Evolutionary conservation across 805 yeast genomes (phyloP).

Genomic region (Candida lessepsii): DNA sequence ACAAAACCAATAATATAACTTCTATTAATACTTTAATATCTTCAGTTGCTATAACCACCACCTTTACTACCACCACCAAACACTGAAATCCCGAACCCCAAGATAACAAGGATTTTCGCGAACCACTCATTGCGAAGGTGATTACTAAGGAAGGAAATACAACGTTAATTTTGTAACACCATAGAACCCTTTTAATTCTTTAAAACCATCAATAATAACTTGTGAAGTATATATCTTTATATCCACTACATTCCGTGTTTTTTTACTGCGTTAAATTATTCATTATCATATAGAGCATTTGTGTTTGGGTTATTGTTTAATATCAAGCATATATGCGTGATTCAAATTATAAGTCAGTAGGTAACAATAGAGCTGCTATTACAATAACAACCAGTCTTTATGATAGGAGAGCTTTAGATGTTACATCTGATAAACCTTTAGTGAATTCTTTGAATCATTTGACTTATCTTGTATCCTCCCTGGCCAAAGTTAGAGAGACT

Average conservation of each 20-base stretch:
- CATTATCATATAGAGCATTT: neutral
- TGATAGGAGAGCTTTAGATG: constrained; percentile 89
- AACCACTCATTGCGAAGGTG: neutral
- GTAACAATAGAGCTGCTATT: constrained; percentile 86
- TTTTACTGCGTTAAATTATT: too few relatives aligned
- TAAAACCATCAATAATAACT: too few relatives aligned
- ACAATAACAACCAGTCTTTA: constrained; percentile 85
- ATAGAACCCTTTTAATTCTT: too few relatives aligned
- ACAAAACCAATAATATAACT: too few relatives aligned
- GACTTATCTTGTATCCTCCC: constrained; percentile 80
- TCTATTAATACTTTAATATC: too few relatives aligned
- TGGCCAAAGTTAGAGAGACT: constrained; percentile 88
- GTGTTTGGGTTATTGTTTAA: neutral
- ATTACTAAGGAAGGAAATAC: neutral
- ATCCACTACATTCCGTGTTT: too few relatives aligned
- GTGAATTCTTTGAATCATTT: constrained; percentile 90
- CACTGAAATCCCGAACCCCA: too few relatives aligned
- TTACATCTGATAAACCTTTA: constrained; percentile 83
- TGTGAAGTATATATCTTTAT: too few relatives aligned
- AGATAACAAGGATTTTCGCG: too few relatives aligned
- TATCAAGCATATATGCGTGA: constrained; percentile 64
- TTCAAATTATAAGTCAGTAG: constrained; percentile 76
- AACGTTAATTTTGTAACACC: too few relatives aligned
- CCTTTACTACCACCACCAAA: too few relatives aligned
- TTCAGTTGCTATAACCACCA: too few relatives aligned